Evolutionary conservation across 345 rosid genomes (phyloP).

Genomic region (Excoecaria cochinchinensis): DNA sequence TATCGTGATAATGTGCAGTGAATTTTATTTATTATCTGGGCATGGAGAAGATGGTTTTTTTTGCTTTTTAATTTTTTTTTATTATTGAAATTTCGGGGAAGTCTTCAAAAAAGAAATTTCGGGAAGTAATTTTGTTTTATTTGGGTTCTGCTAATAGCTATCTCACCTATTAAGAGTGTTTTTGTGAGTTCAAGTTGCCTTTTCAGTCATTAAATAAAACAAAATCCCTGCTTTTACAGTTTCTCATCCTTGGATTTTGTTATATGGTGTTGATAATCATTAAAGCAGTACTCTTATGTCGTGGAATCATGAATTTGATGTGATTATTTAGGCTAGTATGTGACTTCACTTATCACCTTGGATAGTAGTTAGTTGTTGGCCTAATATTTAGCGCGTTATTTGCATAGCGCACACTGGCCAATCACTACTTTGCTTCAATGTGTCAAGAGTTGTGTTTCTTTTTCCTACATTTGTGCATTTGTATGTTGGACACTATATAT

Average conservation of each 20-base stretch:
- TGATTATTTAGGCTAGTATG: neutral
- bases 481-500: neutral
- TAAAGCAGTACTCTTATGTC: neutral
- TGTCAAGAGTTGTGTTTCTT: neutral
- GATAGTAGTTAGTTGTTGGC: neutral
- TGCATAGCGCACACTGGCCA: neutral
- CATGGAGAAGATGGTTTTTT: neutral
- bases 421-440: neutral
- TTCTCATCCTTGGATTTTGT: neutral
- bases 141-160: neutral
- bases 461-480: neutral
- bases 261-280: neutral
- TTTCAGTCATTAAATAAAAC: neutral
- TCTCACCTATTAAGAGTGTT: neutral
- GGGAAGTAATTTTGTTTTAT: neutral
- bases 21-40: neutral
- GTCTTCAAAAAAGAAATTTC: neutral
- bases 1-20: neutral
- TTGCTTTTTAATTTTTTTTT: neutral
- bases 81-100: too few species aligned
- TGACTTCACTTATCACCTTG: neutral
- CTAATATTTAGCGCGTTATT: neutral
- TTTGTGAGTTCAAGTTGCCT: neutral
- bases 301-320: neutral
- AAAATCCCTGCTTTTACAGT: neutral